A percentile compares a stretch with the other conserved stretches of the same genome.
These are phyloP conservation scores for Tinospora cordifolia DNA, from an alignment of 164 flowering plant genomes.

Conservation along the genomic window DNA sequence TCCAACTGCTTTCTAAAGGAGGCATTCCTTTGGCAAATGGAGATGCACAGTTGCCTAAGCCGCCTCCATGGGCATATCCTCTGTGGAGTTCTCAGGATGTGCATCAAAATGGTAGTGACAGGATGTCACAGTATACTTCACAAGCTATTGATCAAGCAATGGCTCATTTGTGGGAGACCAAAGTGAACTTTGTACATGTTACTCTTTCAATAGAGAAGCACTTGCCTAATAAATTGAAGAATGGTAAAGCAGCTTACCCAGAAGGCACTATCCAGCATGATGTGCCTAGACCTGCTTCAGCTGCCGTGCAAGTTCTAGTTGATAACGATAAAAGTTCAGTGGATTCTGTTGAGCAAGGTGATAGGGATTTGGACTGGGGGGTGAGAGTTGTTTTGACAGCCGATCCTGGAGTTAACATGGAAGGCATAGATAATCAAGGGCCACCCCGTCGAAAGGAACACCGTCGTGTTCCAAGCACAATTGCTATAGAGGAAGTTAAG, in stretches of 20 bases:
- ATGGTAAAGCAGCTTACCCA: conserved; percentile 16
- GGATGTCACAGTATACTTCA: conserved; percentile 84
- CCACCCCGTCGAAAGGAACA: conserved; percentile 85
- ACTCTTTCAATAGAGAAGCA: conserved; percentile 56
- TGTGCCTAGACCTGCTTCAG: conserved; percentile 13
- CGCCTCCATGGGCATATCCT: conserved; percentile 99
- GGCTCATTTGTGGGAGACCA: conserved; percentile 79
- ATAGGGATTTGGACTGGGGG: conserved; percentile 64
- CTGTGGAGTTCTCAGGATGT: conserved; percentile 65
- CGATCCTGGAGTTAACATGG: conserved; percentile 83
- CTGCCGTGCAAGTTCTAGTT: conserved; percentile 7
- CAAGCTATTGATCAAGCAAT: conserved; percentile 97
- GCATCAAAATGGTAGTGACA: conserved; percentile 58
- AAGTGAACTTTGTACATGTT: conserved; percentile 75
- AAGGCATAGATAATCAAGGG: conserved; percentile 70
- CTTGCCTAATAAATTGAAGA: conserved; percentile 15
- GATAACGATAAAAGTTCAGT: conserved; percentile 10
- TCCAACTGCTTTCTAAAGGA: conserved; percentile 76
- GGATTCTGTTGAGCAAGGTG: conserved; percentile 11
- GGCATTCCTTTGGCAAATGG: conserved; percentile 98
- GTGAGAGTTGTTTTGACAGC: conserved; percentile 84
- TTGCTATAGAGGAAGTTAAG: conserved; percentile 99
- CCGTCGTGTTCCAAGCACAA: conserved; percentile 96
- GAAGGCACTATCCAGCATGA: conserved; percentile 9
- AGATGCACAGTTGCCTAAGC: conserved; percentile 83